Evolutionary conservation across 129 eudicot genomes (phyloP).

Genomic region (Solidago caesia): DNA sequence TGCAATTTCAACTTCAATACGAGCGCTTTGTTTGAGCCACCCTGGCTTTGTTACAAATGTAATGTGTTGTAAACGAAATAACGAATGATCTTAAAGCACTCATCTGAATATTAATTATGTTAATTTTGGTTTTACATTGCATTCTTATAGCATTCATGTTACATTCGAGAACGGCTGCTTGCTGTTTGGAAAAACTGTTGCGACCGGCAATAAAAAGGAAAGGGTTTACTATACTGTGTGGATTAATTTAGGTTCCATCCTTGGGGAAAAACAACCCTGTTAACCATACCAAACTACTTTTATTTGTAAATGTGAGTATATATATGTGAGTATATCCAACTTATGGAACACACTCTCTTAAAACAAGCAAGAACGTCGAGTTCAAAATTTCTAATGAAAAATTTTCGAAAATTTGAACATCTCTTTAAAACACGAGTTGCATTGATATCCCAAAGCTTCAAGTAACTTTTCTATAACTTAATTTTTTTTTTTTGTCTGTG

Average conservation of each 20-base stretch:
- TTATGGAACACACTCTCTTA: neutral
- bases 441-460: neutral
- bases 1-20: constrained; percentile 11
- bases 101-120: neutral
- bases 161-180: neutral
- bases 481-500: neutral
- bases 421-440: neutral
- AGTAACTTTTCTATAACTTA: neutral
- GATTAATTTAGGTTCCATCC: no score
- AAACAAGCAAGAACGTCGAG: neutral
- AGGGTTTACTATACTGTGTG: neutral
- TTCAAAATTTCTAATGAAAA: neutral
- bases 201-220: neutral
- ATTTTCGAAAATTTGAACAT: neutral
- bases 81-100: constrained; percentile 7
- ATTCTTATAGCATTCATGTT: neutral
- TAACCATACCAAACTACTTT: no score
- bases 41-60: constrained; percentile 15
- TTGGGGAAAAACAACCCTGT: no score
- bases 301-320: neutral
- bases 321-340: neutral
- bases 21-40: constrained; percentile 2
- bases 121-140: neutral
- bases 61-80: constrained; percentile 7
- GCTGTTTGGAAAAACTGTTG: neutral